phyloP scores from a whole-genome alignment of 768 basidiomycete genomes.

The Hygrocybe punicea region DNA sequence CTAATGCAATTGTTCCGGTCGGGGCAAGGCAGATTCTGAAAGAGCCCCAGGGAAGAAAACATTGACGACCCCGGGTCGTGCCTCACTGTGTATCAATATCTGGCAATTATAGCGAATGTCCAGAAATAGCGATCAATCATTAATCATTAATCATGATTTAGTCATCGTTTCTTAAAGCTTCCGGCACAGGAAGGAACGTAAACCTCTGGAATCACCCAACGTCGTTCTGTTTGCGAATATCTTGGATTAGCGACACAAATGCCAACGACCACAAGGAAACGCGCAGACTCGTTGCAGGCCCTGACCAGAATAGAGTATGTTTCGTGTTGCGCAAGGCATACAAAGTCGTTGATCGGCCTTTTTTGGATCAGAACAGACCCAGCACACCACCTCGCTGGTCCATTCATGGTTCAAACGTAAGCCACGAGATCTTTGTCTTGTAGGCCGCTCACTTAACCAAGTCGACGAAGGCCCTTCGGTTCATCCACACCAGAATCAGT shows the following conservation, averaged over 20 bases:
- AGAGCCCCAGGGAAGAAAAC: constrained; percentile 62
- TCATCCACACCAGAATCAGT: constrained; percentile 36
- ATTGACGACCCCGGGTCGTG: too few species aligned
- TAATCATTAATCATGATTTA: too few species aligned
- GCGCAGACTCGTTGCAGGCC: constrained; percentile 16
- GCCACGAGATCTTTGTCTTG: constrained; percentile 11
- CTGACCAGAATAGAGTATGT: constrained; percentile 32
- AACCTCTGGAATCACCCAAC: neutral
- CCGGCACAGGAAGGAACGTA: too few species aligned
- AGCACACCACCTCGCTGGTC: constrained; percentile 57
- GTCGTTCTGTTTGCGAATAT: neutral
- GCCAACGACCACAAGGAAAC: neutral
- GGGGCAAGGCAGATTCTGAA: constrained; percentile 60
- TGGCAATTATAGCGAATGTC: too few species aligned
- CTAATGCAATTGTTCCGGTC: constrained; percentile 47
- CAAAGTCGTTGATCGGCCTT: neutral
- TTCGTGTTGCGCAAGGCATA: neutral
- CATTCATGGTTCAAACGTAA: constrained; percentile 64
- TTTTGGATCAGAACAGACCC: constrained; percentile 45
- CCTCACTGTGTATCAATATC: too few species aligned
- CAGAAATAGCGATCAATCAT: too few species aligned
- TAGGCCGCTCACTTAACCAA: constrained; percentile 10
- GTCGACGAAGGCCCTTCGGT: constrained; percentile 37
- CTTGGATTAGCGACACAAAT: neutral
- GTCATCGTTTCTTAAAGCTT: too few species aligned